These are phyloP conservation scores for Gynostemma pentaphyllum DNA, from an alignment of 306 rosid species.

Conservation along the genomic window DNA sequence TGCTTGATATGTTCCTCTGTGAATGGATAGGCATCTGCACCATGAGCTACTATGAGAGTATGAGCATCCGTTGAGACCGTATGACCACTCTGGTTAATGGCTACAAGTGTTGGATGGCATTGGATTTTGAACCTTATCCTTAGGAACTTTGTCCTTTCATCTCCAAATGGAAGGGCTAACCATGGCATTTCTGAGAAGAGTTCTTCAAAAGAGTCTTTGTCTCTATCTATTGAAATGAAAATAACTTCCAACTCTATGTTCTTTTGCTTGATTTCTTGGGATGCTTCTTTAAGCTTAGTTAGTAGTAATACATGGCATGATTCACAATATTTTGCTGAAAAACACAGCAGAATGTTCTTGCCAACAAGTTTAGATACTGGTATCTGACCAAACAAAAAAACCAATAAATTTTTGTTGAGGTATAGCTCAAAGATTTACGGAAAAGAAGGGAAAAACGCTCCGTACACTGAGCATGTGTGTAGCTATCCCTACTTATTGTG, in stretches of 20 bases:
- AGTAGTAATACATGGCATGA: constrained; percentile 69
- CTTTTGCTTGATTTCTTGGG: constrained; percentile 45
- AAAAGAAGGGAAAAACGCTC: too few species aligned
- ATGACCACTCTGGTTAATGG: constrained; percentile 48
- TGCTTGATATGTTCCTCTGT: constrained; percentile 37
- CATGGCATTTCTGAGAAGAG: constrained; percentile 70
- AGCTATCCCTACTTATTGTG: too few species aligned
- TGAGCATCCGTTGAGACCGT: constrained; percentile 53
- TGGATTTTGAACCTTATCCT: constrained; percentile 40
- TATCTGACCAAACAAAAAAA: constrained; percentile 27
- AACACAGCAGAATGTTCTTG: constrained; percentile 56
- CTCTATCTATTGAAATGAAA: constrained; percentile 61
- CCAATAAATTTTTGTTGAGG: not conserved
- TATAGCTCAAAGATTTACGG: not conserved
- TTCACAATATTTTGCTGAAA: constrained; percentile 81
- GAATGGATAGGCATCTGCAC: constrained; percentile 66
- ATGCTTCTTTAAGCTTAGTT: constrained; percentile 51
- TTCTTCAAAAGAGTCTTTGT: constrained; percentile 50
- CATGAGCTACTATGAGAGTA: constrained; percentile 24
- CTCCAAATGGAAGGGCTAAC: constrained; percentile 75
- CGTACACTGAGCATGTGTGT: too few species aligned
- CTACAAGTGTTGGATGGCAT: constrained; percentile 57
- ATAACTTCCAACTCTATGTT: constrained; percentile 50
- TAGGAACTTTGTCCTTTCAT: constrained; percentile 44
- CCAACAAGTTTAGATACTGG: constrained; percentile 59